Base-by-base conservation (phyloP, 1,284 basidiomycete species). In the Heterobasidion parviporum region DNA sequence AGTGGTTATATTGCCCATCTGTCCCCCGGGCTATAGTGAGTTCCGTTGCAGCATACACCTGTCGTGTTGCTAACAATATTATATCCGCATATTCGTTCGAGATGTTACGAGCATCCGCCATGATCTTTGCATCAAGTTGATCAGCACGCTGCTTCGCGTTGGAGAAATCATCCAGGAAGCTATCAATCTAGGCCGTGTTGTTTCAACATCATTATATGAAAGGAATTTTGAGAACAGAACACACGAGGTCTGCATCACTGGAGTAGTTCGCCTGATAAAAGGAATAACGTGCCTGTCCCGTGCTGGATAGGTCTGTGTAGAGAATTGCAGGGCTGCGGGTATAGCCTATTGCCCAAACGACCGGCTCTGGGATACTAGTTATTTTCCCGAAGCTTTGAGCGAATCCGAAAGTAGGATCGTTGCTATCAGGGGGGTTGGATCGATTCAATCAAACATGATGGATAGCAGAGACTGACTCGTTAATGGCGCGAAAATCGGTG, bases 1-100 rank as follows among this genome's bases (percentile, higher is more conserved):
- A 69, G 0, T 62, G 55, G 55, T 75, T 71, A 47, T 58, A 66
- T 1, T 64, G 64, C 3, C 75, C 75, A 56, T 70, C 61, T 2
- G 62, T 36, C 34, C 63, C 62, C 14, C 61, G 63, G 8, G 61
- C 59, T 14, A 72, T 57, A 0, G 74, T 74, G 54, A 73, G 64
- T 54, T 78, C 75, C 2, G 72, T 61, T 1, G 67, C 65, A 6
- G 67, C 73, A 51, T 77, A 68, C 8, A 72, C 68, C 63, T 79
- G 76, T 3, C 76, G 67, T 1, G 72, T 66, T 0, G 70, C 67
- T 1, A 79, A 64, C 1, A 73, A 66, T 8, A 78, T 66, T 6
- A 79, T 62, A 50, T 74, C 68, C 0, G 65, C 71, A 54, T 77
- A 78, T n/a, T 72, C 61, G 3, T 70, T 71, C 1, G 65, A 64